phyloP scores from a whole-genome alignment of 257 asterid genomes.

The Coffea canephora region DNA sequence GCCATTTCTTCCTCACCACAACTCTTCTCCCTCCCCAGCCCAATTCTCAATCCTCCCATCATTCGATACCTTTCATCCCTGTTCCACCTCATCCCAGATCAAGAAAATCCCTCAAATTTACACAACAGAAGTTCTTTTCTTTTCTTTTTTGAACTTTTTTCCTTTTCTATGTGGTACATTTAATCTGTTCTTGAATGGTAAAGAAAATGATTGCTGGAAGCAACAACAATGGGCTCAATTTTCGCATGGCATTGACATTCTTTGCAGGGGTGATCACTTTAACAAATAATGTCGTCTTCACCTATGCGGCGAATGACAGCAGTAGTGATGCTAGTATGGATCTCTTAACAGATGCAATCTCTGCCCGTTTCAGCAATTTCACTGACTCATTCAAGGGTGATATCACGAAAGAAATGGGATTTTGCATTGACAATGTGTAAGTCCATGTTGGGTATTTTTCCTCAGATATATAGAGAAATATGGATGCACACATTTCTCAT shows the following conservation, averaged over 20 bases:
- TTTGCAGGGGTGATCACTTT: neutral
- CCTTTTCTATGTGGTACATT: neutral
- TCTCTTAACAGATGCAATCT: conserved; percentile 50
- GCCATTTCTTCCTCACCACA: conserved; percentile 63
- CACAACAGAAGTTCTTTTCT: no score
- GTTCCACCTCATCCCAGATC: neutral
- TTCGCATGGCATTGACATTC: neutral
- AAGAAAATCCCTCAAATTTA: neutral
- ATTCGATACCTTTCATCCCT: neutral
- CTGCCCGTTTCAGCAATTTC: conserved; percentile 58
- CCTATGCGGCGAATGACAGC: neutral
- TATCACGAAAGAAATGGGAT: conserved; percentile 40
- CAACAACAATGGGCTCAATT: neutral
- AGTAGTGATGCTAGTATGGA: conserved; percentile 35
- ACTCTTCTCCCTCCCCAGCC: conserved; percentile 16
- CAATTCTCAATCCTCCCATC: conserved; percentile 5
- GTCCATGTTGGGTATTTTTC: neutral
- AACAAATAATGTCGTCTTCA: neutral
- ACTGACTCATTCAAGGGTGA: conserved; percentile 51
- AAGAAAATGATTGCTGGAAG: neutral
- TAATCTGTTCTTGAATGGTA: no score
- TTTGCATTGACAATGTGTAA: conserved; percentile 74
- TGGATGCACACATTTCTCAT: neutral
- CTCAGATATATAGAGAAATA: neutral
- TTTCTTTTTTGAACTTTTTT: no score